Conservation (phyloP, 164 flowering plant species). For the Taxillus chinensis region DNA sequence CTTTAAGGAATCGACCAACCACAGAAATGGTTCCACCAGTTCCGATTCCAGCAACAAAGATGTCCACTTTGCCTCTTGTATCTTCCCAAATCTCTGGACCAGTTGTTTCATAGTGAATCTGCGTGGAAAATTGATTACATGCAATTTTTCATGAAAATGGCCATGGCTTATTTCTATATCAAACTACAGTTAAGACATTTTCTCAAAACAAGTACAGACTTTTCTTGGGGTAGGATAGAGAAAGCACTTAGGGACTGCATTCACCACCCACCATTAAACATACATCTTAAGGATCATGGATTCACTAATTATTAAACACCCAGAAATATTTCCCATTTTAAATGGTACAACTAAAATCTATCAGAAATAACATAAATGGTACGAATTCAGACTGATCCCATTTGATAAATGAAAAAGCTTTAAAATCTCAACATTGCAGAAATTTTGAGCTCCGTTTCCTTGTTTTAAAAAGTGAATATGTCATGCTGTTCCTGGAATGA, state of each 20-base stretch:
- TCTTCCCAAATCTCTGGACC: slow-evolving; percentile 99
- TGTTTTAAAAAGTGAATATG: background rate
- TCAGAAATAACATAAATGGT: no score
- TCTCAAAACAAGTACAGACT: background rate
- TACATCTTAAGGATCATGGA: no score
- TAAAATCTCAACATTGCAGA: background rate
- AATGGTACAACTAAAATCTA: no score
- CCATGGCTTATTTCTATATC: background rate
- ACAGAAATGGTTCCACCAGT: slow-evolving; percentile 95
- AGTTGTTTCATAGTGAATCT: slow-evolving; percentile 94
- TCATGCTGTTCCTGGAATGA: background rate
- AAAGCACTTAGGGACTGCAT: no score
- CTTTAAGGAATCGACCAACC: slow-evolving; percentile 70
- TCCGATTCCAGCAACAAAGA: slow-evolving; percentile 89
- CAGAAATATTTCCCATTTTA: no score
- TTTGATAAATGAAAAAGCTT: no score
- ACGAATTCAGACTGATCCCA: no score
- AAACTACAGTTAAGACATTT: background rate
- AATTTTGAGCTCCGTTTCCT: background rate
- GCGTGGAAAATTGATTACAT: slow-evolving; percentile 14
- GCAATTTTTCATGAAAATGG: background rate
- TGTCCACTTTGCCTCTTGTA: slow-evolving; percentile 89
- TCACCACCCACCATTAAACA: no score
- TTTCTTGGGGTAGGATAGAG: no score
- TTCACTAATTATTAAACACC: no score